Evolutionary conservation across 1,139 yeast genomes (phyloP).

Genomic region (Candida sp.): DNA sequence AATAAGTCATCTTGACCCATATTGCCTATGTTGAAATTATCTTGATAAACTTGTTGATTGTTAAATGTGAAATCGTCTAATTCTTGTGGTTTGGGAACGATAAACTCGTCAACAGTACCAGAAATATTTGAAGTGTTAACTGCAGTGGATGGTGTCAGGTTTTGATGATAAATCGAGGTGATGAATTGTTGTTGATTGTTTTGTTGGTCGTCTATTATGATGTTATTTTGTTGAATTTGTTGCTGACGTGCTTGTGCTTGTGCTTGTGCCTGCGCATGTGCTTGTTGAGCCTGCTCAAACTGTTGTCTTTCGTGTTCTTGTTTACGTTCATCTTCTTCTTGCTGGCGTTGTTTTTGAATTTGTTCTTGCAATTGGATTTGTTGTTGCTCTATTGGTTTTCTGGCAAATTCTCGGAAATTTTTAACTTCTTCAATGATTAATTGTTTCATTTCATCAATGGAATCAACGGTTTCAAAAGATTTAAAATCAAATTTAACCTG

Average conservation of each 20-base stretch:
- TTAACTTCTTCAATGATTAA: constrained; percentile 83
- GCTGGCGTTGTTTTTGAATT: constrained; percentile 28
- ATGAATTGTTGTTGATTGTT: constrained; percentile 7
- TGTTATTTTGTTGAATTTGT: constrained; percentile 8
- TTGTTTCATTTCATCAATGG: constrained; percentile 68
- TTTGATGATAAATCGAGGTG: constrained; percentile 6
- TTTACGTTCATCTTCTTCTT: constrained; percentile 14
- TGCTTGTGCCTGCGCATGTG: constrained; percentile 6
- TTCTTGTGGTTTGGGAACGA: constrained; percentile 48
- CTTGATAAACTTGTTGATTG: constrained; percentile 8
- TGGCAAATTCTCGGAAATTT: constrained; percentile 74
- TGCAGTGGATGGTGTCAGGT: constrained; percentile 20
- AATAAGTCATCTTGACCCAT: constrained; percentile 6
- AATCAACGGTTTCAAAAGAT: constrained; percentile 83
- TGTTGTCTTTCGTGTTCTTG: constrained; percentile 10
- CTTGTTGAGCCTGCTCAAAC: constrained; percentile 11
- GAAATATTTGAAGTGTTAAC: constrained; percentile 27
- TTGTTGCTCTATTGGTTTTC: constrained; percentile 71
- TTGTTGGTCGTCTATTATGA: constrained; percentile 7
- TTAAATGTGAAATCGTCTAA: constrained; percentile 37
- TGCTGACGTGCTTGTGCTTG: constrained; percentile 3
- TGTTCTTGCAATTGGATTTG: constrained; percentile 41
- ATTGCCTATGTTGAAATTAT: constrained; percentile 7
- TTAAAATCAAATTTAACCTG: constrained; percentile 78
- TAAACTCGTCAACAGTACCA: constrained; percentile 14